Evolutionary conservation across 176 grass and related monocot genomes (phyloP).

Genomic region (Canna indica): DNA sequence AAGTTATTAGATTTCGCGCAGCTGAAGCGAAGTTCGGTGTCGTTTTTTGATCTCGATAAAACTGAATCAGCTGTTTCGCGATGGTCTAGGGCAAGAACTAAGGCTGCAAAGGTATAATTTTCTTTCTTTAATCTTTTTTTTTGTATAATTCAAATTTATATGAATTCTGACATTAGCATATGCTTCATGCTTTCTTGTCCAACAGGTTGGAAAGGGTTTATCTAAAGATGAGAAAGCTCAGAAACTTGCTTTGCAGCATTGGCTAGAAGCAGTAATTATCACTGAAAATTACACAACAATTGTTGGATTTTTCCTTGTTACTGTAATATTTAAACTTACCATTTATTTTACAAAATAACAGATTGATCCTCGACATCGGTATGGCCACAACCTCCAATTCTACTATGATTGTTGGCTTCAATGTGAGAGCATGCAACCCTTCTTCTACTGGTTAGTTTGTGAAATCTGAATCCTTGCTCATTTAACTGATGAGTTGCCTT

Average conservation of each 20-base stretch:
- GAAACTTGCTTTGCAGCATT: conserved; percentile 86
- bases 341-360: conserved; percentile 27
- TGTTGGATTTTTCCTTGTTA: background rate
- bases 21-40: conserved; percentile 67
- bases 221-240: conserved; percentile 81
- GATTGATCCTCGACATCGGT: conserved; percentile 86
- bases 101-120: conserved; percentile 57
- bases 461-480: background rate
- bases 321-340: conserved; percentile 1
- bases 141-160: background rate
- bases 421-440: conserved; percentile 67
- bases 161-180: conserved; percentile 14
- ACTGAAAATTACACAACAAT: background rate
- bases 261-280: conserved; percentile 77
- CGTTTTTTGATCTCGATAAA: conserved; percentile 68
- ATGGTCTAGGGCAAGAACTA: conserved; percentile 75
- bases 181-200: background rate
- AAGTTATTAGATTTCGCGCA: conserved; percentile 71
- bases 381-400: conserved; percentile 91
- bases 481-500: too few relatives aligned
- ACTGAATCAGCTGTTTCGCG: conserved; percentile 55
- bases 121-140: background rate
- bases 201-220: conserved; percentile 75
- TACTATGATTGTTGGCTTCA: conserved; percentile 70
- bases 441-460: conserved; percentile 70